Percentiles rank a stretch among this genome's conserved stretches.
phyloP scores from a whole-genome alignment of 805 yeast species.

The Teunomyces barrocoloradensis region DNA sequence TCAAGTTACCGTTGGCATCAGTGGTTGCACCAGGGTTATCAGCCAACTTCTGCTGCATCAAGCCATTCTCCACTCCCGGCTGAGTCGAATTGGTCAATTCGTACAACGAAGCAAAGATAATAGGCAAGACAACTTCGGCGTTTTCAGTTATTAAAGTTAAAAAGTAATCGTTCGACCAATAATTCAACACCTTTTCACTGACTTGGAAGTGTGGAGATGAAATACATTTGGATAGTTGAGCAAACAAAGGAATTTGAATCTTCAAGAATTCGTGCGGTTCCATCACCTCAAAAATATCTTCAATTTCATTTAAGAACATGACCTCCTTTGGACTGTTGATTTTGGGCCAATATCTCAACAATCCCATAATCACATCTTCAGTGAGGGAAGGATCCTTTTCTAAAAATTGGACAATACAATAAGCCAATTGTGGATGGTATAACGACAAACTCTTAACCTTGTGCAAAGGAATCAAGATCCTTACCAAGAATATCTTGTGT shows the following conservation, averaged over 20 bases:
- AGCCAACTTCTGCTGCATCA: slow-evolving; percentile 34
- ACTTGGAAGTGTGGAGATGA: slow-evolving; percentile 96
- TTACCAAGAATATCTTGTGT: slow-evolving; percentile 83
- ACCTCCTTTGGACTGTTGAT: slow-evolving; percentile 92
- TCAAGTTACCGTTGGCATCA: slow-evolving; percentile 44
- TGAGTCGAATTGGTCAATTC: slow-evolving; percentile 64
- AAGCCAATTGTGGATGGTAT: slow-evolving; percentile 95
- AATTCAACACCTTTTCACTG: slow-evolving; percentile 89
- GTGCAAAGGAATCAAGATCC: slow-evolving; percentile 89
- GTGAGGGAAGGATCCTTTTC: slow-evolving; percentile 92
- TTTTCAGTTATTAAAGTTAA: slow-evolving; percentile 86
- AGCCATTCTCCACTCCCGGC: slow-evolving; percentile 42
- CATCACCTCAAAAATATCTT: slow-evolving; percentile 94
- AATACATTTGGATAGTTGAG: slow-evolving; percentile 90
- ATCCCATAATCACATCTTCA: slow-evolving; percentile 94
- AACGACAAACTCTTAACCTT: slow-evolving; percentile 84
- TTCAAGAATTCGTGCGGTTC: slow-evolving; percentile 90
- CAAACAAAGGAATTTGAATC: slow-evolving; percentile 89
- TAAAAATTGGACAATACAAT: slow-evolving; percentile 93
- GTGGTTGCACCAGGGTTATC: slow-evolving; percentile 38
- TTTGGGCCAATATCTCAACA: slow-evolving; percentile 95
- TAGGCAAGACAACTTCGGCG: slow-evolving; percentile 89
- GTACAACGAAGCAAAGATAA: slow-evolving; percentile 84
- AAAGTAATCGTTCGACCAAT: slow-evolving; percentile 94
- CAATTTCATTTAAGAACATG: slow-evolving; percentile 92